Evolutionary conservation across 2,329 filamentous ascomycete species (phyloP), one percentile per base, ranked within the genome.

Genomic region (Graphium sp.): DNA sequence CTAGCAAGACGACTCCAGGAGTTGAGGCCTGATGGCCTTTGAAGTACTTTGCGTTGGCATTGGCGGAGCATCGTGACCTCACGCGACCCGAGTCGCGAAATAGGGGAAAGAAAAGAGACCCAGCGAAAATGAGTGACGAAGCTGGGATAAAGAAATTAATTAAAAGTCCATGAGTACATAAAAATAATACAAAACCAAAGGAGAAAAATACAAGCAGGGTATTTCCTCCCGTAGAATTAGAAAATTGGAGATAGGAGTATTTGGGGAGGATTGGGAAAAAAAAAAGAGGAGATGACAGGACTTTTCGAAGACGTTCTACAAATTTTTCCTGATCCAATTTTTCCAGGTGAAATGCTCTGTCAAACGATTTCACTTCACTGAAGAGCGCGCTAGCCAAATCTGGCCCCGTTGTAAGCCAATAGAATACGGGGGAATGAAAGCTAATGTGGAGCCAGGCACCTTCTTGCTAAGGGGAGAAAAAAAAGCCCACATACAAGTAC

Each of bases 61-160:
- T n/a, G n/a, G n/a, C n/a, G n/a, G n/a, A n/a, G n/a, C n/a, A n/a
- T n/a, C n/a, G n/a, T n/a, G n/a, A n/a, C n/a, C n/a, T n/a, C n/a
- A n/a, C n/a, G n/a, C n/a, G n/a, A n/a, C n/a, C n/a, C n/a, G n/a
- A n/a, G n/a, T n/a, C n/a, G n/a, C n/a, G n/a, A n/a, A n/a, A n/a
- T 10, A 27, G 26, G 18, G 12, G 24, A 26, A 29, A 24, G 29
- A 23, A 26, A 30, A 15, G 11, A 10, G 23, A 13, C 25, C 28
- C 11, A 42, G 36, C 35, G 41, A 39, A 36, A 37, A 43, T 35
- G 24, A 34, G 32, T 13, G 17, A 31, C 15, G 34, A 21, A 29
- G 28, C n/a, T n/a, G 24, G 22, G 24, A 30, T n/a, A 29, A 24
- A 7, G 18, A 25, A 8, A 6, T 19, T 17, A 13, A 18, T 18